Percentiles rank a stretch among this genome's conserved stretches.
Evolutionary conservation across 106 monocot species (phyloP).

Genomic region (Apostasia shenzhenica): DNA sequence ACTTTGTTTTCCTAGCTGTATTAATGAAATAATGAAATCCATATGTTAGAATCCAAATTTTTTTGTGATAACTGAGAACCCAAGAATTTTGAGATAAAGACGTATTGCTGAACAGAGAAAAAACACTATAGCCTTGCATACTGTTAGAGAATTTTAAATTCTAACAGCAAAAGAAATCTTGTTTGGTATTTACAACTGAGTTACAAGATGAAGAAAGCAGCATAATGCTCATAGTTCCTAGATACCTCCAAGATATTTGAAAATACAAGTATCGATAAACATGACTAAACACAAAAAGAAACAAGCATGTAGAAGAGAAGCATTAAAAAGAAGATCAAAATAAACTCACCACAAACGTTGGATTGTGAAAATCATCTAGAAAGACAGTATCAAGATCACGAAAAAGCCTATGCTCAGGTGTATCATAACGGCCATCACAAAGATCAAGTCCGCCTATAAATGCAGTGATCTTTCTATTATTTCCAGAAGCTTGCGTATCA

Average conservation of each 20-base stretch:
- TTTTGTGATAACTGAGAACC: too few species aligned
- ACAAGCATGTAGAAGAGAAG: background rate
- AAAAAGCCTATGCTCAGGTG: slow-evolving; percentile 68
- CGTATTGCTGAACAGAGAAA: too few species aligned
- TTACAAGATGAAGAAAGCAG: background rate
- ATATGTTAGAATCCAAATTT: too few species aligned
- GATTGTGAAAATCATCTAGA: slow-evolving; percentile 59
- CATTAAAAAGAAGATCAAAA: background rate
- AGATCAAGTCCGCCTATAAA: slow-evolving; percentile 74
- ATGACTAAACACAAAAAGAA: background rate
- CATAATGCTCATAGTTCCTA: background rate
- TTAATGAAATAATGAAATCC: too few species aligned
- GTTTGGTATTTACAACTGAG: too few species aligned
- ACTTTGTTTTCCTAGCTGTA: too few species aligned
- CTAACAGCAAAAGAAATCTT: too few species aligned
- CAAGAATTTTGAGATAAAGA: too few species aligned
- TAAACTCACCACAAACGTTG: slow-evolving; percentile 62
- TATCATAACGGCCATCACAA: slow-evolving; percentile 85
- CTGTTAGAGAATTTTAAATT: too few species aligned
- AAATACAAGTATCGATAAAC: background rate
- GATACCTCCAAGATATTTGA: background rate
- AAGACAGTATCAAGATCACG: slow-evolving; percentile 52
- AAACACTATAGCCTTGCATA: too few species aligned
- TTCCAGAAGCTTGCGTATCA: slow-evolving; percentile 55
- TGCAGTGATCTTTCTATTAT: slow-evolving; percentile 67